A percentile compares a stretch with the other conserved stretches of the same genome.
Evolutionary conservation across 2,329 filamentous ascomycete species (phyloP).

Genomic region (Phoma sp.): DNA sequence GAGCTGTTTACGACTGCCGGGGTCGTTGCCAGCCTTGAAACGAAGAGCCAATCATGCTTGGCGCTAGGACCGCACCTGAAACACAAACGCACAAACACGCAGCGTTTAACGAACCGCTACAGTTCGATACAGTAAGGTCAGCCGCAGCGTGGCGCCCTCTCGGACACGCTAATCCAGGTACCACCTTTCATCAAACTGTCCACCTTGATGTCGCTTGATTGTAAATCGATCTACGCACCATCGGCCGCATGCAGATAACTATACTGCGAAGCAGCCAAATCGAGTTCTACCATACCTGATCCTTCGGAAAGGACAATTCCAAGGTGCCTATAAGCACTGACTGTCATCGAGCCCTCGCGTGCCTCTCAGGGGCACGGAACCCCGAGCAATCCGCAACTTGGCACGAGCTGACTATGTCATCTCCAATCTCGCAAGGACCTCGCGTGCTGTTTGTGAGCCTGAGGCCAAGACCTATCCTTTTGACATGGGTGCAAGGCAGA

Average conservation of each 20-base stretch:
- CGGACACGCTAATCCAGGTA: conserved; percentile 40
- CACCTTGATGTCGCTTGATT: conserved; percentile 2
- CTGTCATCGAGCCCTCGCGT: conserved; percentile 8
- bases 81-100: conserved; percentile 30
- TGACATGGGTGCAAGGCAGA: conserved; percentile 13
- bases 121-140: conserved; percentile 21
- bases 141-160: conserved; percentile 36
- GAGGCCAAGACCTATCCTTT: conserved; percentile 23
- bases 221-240: conserved; percentile 3
- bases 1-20: conserved; percentile 27
- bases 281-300: conserved; percentile 15
- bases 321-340: neutral
- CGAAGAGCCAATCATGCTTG: conserved; percentile 33
- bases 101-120: conserved; percentile 29
- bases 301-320: neutral
- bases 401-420: conserved; percentile 20
- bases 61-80: conserved; percentile 37
- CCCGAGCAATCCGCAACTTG: conserved; percentile 10
- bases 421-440: conserved; percentile 16
- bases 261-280: conserved; percentile 18
- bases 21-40: conserved; percentile 30
- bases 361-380: conserved; percentile 11
- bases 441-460: conserved; percentile 5
- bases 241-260: conserved; percentile 5
- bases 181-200: conserved; percentile 37